Evolutionary conservation across 2,329 filamentous ascomycete genomes (phyloP).

Genomic region (Apiospora marii): DNA sequence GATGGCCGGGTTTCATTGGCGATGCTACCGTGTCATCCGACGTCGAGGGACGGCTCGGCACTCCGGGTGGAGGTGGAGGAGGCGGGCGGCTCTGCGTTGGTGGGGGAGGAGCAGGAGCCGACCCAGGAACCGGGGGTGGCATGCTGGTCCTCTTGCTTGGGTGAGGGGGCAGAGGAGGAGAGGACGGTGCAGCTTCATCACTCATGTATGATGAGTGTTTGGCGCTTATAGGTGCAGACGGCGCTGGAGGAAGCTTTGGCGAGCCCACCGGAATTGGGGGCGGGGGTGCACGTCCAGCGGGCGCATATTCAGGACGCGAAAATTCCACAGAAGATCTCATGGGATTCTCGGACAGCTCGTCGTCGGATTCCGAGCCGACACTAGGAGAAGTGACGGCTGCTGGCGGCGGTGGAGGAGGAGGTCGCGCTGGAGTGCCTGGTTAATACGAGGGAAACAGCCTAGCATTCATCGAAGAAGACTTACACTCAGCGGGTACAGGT

Average conservation of each 20-base stretch:
- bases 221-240: conserved; percentile 31
- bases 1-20: conserved; percentile 49
- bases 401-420: conserved; percentile 39
- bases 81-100: conserved; percentile 67
- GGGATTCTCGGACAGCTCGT: conserved; percentile 73
- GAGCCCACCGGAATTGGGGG: conserved; percentile 56
- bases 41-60: conserved; percentile 65
- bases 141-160: conserved; percentile 64
- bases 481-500: conserved; percentile 68
- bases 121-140: conserved; percentile 66
- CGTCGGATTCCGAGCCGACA: conserved; percentile 85
- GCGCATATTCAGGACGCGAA: conserved; percentile 42
- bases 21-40: conserved; percentile 57
- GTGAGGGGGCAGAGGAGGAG: conserved; percentile 45
- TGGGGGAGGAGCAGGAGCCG: conserved; percentile 50
- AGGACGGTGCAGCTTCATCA: conserved; percentile 48
- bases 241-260: conserved; percentile 52
- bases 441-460: conserved; percentile 25
- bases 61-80: conserved; percentile 66
- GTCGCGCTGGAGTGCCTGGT: conserved; percentile 61
- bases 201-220: conserved; percentile 46
- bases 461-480: conserved; percentile 43
- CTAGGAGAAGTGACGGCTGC: conserved; percentile 69
- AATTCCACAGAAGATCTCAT: conserved; percentile 48
- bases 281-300: conserved; percentile 49